A percentile compares a stretch with the other conserved stretches of the same genome.
phyloP scores from a whole-genome alignment of 148 eudicot genomes.

The Chenopodium berlandieri region DNA sequence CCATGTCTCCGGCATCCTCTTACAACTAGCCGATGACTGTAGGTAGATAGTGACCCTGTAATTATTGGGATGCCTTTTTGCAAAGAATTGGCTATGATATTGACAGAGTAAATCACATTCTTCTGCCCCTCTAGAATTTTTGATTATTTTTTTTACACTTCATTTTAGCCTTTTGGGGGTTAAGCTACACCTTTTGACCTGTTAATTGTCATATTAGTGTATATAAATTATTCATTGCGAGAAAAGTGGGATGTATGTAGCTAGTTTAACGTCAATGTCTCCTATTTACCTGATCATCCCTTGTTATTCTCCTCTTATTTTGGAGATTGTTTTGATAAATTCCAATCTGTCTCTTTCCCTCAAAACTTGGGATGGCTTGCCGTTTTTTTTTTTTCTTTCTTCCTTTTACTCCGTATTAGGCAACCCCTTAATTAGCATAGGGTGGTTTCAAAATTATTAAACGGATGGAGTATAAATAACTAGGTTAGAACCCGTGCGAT shows the following conservation, averaged over 20 bases:
- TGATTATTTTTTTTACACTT: slow-evolving; percentile 10
- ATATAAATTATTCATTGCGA: slow-evolving; percentile 24
- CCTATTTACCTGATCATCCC: slow-evolving; percentile 14
- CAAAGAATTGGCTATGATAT: slow-evolving; percentile 3
- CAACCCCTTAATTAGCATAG: neutral
- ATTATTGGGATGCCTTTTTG: slow-evolving; percentile 21
- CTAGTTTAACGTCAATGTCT: slow-evolving; percentile 6
- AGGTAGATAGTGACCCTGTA: slow-evolving; percentile 30
- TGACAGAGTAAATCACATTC: slow-evolving; percentile 21
- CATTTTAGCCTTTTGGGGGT: slow-evolving; percentile 14
- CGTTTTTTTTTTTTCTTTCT: neutral
- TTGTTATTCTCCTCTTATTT: slow-evolving; percentile 17
- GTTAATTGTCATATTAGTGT: slow-evolving; percentile 25
- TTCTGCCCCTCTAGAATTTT: slow-evolving; percentile 17
- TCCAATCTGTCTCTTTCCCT: neutral
- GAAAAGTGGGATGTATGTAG: slow-evolving; percentile 20
- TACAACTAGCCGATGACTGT: slow-evolving; percentile 31
- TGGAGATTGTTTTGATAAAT: neutral
- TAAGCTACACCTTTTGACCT: slow-evolving; percentile 13
- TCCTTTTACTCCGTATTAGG: no score
- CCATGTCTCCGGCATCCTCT: slow-evolving; percentile 50
- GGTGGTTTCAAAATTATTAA: no score
- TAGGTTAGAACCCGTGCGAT: no score
- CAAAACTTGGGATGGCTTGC: neutral
- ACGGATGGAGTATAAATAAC: no score